A percentile compares a stretch with the other conserved stretches of the same genome.
Conservation (phyloP, 345 rosid genomes). For the Gossypium stocksii region DNA sequence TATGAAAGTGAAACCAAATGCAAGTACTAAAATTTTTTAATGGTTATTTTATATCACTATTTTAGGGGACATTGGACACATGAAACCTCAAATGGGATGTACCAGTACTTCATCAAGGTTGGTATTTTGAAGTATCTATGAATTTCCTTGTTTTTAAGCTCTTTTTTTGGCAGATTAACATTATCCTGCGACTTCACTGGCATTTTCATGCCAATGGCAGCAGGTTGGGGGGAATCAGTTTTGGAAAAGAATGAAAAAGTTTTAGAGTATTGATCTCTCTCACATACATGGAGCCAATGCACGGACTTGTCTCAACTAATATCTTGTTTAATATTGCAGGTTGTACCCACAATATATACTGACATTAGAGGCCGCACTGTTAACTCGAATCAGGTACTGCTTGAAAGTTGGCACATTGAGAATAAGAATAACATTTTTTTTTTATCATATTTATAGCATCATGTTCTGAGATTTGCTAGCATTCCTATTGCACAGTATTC, state of each 20-base stretch:
- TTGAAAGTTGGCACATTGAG: background rate
- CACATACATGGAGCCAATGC: background rate
- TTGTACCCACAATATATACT: constrained; percentile 80
- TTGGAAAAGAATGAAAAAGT: background rate
- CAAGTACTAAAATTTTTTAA: background rate
- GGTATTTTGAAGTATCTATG: background rate
- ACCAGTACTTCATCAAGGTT: constrained; percentile 15
- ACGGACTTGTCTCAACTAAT: background rate
- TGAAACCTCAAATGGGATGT: constrained; percentile 9
- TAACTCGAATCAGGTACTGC: constrained; percentile 70
- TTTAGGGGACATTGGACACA: constrained; percentile 6
- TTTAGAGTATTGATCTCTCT: background rate
- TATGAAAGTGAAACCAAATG: background rate
- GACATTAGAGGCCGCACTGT: constrained; percentile 53
- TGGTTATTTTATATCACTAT: background rate
- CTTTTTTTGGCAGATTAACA: background rate
- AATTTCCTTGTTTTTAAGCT: background rate
- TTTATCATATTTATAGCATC: constrained; percentile 10
- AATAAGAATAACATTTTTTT: background rate
- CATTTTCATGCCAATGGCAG: background rate
- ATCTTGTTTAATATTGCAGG: constrained; percentile 46
- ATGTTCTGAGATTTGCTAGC: constrained; percentile 1
- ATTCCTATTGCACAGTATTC: constrained; percentile 52
- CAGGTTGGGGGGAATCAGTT: no score
- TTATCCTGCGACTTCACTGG: background rate